Base-by-base conservation (phyloP, 441 rosid genomes). In the Brassica balearica region DNA sequence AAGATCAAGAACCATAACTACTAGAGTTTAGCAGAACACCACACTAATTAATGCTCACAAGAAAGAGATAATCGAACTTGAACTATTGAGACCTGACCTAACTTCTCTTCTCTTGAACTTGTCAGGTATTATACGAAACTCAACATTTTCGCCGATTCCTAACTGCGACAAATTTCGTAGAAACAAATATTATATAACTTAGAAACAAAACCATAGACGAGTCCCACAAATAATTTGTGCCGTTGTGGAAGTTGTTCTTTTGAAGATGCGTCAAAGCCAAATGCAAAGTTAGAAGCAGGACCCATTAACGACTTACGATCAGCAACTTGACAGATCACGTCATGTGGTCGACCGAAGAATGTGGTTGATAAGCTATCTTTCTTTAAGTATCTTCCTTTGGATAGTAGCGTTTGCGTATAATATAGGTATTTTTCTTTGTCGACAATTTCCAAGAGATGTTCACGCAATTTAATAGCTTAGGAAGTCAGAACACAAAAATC, bases 291-390 rank as follows among this genome's bases (percentile, higher is more conserved):
- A 7, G 9, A 36, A 6, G 41, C 2, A 67, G 79, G 23, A 9
- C 75, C 72, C 62, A 14, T 0, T 1, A 27, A 70, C 8, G 70
- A 67, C 41, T 56, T 75, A 72, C 71, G 82, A 80, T 80, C 82
- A 74, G 82, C 67, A 43, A 68, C 25, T 69, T 80, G 79, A 80
- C 82, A 80, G 79, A 80, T 80, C 82, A 74, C 58, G 76, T 74
- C 79, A 80, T 74, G 76, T 74, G 82, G 79, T 64, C 48, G 82
- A 70, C 63, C 0, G 63, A 14, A 69, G 68, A 79, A 56, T 55
- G 72, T 70, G 48, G 79, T 75, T 80, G 82, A 73, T 77, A 81
- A 69, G 81, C 65, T 73, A 73, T 81, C 81, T 63, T 64, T 53
- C 53, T 25, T 46, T 29, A 53, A 5, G 36, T 2, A 32, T 29